Base-by-base conservation (phyloP, 139 green algal genomes). In the Micractinium conductrix region DNA sequence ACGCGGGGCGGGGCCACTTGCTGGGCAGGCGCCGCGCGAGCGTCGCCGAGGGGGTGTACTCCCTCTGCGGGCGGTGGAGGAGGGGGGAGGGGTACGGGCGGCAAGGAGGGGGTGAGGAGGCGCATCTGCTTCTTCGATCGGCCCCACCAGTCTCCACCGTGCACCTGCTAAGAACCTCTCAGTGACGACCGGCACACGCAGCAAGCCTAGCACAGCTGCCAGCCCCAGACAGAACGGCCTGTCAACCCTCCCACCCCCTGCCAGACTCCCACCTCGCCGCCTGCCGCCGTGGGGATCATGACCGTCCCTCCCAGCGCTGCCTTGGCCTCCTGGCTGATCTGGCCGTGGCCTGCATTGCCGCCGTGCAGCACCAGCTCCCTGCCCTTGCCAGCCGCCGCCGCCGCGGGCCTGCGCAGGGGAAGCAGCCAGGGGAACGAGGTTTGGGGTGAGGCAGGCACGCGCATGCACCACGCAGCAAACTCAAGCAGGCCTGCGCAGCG, bases 1-100 rank as follows among this genome's bases (percentile, higher is more conserved):
- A 99, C 48, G 87, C 88, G 0, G 97, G 97, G 8, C 90, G 84
- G 0, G 97, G 97, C 97, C 97, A 99, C 87, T 98, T 97, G 88
- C 87, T 94, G 30, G 95, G 91, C 79, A 98, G 74, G 17, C 95
- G 89, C 74, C 90, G 87, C 40, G 94, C 75, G 38, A 90, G 63
- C 1, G 82, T 43, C 8, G 96, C 95, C 67, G 90, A 95, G 83
- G 91, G 86, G 1, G 63, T 86, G 85, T 92, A 94, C 58, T 93
- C 90, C 80, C 91, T 92, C 73, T 93, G 33, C 78, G 48, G 9
- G 22, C 0, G n/a, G n/a, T n/a, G n/a, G n/a, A n/a, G n/a, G n/a
- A n/a, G n/a, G n/a, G n/a, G n/a, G n/a, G n/a, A n/a, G n/a, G n/a
- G n/a, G n/a, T n/a, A n/a, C n/a, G n/a, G n/a, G n/a, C n/a, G n/a